Evolutionary conservation across 176 grass and related monocot genomes (phyloP), one percentile per base, ranked within the genome.

Genomic region (Pharus latifolius): DNA sequence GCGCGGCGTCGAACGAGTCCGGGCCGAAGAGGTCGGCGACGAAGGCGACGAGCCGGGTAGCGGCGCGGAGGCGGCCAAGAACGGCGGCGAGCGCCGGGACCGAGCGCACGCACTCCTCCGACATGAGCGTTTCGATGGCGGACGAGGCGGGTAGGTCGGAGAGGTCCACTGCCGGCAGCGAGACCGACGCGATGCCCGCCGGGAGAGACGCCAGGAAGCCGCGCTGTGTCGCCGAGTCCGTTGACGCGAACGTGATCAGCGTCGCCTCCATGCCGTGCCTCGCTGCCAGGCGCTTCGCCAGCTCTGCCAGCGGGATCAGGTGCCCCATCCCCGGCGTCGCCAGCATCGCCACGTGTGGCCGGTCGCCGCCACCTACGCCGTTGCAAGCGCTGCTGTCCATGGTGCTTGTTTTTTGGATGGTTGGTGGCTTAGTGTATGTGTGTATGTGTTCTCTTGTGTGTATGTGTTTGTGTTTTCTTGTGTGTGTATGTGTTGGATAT

Each of bases 11-110:
- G 55, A 88, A 68, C 7, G 86, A 20, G 63, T 86, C 79, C 1
- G 83, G 51, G 2, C 68, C 79, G 83, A 90, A 86, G 9, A 83
- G 88, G 82, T 91, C 92, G 14, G 60, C 56, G 2, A 91, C 80
- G 74, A 96, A 77, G 2, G 85, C 88, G 16, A 75, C 79, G 2
- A 88, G 63, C 2, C 63, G 47, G 1, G 54, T 3, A 0, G 31
- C 4, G 1, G 16, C 41, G 60, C 3, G 25, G 5, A 87, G 65
- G 7, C 6, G n/a, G 3, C 0, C 2, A n/a, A 91, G 75, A 13
- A 56, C 0, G 27, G 0, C 11, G 0, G 32, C 76, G 2, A 87
- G 54, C 10, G 63, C 56, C 0, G 74, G 60, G 0, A 62, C 19
- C 8, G 9, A 22, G 17, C 59, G 64, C 14, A 2, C 30, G 65